These are phyloP conservation scores for Cornus kousa DNA, from an alignment of 148 eudicot species.

Conservation along the genomic window DNA sequence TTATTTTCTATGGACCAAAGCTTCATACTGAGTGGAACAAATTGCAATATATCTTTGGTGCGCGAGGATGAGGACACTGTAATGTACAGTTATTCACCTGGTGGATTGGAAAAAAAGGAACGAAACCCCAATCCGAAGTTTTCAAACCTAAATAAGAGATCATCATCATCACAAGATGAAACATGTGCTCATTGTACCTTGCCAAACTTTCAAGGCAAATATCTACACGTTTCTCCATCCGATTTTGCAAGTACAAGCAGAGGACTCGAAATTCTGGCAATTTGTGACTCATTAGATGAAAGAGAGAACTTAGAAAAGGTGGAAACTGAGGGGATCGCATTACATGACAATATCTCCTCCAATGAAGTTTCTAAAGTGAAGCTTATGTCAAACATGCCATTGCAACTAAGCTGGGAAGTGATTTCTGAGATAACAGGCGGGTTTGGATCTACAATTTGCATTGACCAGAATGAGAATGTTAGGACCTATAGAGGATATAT, in stretches of 20 bases:
- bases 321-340: not conserved
- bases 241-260: slow-evolving; percentile 5
- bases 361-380: not conserved
- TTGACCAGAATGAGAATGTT: not conserved
- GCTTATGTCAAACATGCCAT: not conserved
- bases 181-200: not conserved
- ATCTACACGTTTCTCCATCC: not conserved
- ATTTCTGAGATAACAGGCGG: slow-evolving; percentile 13
- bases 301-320: not conserved
- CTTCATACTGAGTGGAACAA: not conserved
- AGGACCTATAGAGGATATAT: slow-evolving; percentile 9
- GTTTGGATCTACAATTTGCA: not conserved
- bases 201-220: not conserved
- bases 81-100: not conserved
- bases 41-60: slow-evolving; percentile 2
- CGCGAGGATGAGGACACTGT: not conserved
- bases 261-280: not conserved
- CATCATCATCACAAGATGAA: not conserved
- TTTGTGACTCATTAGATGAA: not conserved
- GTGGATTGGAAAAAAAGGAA: not conserved
- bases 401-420: slow-evolving; percentile 22
- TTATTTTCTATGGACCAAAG: not conserved
- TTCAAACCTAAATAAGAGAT: not conserved
- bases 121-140: not conserved
- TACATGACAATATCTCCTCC: not conserved